Evolutionary conservation across 2,329 filamentous ascomycete genomes (phyloP).

Genomic region (Nemania abortiva): DNA sequence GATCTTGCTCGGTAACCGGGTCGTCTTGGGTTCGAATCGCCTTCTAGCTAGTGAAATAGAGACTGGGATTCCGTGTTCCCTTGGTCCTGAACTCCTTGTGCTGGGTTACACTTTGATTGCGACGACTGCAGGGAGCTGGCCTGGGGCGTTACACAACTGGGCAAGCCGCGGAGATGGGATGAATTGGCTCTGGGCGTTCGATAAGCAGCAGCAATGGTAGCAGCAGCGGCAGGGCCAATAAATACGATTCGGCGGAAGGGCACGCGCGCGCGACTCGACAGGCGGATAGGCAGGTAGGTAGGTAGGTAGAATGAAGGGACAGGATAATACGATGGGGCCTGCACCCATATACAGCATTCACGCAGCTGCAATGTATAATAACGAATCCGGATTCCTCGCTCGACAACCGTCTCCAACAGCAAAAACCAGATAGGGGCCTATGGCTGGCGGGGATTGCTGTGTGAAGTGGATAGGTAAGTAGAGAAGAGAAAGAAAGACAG

Average conservation of each 20-base stretch:
- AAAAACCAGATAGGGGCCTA: slow-evolving; percentile 8
- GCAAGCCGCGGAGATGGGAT: slow-evolving; percentile 43
- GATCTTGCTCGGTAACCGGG: slow-evolving; percentile 30
- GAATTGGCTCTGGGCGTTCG: slow-evolving; percentile 41
- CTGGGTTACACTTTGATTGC: slow-evolving; percentile 36
- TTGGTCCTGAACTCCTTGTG: slow-evolving; percentile 25
- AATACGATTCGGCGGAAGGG: slow-evolving; percentile 32
- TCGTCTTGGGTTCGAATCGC: slow-evolving; percentile 29
- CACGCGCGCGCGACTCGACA: slow-evolving; percentile 33
- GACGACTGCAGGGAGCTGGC: slow-evolving; percentile 36
- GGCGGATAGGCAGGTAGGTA: slow-evolving; percentile 32
- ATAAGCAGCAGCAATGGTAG: slow-evolving; percentile 31
- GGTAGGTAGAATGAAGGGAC: neutral
- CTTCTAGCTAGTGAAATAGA: slow-evolving; percentile 17
- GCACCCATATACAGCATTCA: slow-evolving; percentile 25
- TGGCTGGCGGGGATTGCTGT: slow-evolving; percentile 2
- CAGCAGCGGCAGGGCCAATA: slow-evolving; percentile 37
- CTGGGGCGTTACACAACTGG: slow-evolving; percentile 39
- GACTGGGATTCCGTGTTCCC: slow-evolving; percentile 24
- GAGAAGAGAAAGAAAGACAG: slow-evolving; percentile 11
- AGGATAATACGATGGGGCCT: slow-evolving; percentile 27
- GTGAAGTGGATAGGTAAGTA: slow-evolving; percentile 4
- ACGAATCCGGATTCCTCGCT: slow-evolving; percentile 28
- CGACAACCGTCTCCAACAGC: slow-evolving; percentile 19
- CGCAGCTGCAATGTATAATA: slow-evolving; percentile 16